A percentile compares a stretch with the other conserved stretches of the same genome.
Conservation (phyloP, 805 yeast species). For the Blastobotrys attinorum region DNA sequence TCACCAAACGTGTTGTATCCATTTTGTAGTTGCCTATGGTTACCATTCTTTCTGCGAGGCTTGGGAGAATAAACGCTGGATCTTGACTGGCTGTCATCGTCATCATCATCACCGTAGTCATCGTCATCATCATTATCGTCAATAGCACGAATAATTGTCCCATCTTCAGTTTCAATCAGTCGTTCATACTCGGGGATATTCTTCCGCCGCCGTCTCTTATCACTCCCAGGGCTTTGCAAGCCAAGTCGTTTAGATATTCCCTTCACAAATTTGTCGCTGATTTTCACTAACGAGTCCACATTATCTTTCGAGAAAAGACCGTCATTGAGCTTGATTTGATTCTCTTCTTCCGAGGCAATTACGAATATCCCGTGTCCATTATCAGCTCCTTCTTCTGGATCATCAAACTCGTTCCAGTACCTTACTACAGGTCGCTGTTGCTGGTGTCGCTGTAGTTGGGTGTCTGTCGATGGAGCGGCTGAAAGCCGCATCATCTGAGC, state of each 20-base stretch:
- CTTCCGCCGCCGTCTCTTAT: conserved; percentile 5
- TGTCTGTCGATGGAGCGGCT: not conserved
- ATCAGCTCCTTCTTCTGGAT: conserved; percentile 39
- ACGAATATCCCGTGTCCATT: conserved; percentile 31
- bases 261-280: conserved; percentile 24
- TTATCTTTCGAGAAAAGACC: conserved; percentile 23
- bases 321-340: conserved; percentile 13
- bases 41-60: conserved; percentile 3
- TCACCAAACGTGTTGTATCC: conserved; percentile 6
- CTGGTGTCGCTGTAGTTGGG: not conserved
- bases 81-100: conserved; percentile 9
- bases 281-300: conserved; percentile 26
- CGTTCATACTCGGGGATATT: conserved; percentile 1
- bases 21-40: too few relatives aligned
- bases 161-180: conserved; percentile 14
- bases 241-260: conserved; percentile 18
- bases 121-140: conserved; percentile 10
- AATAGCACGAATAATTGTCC: conserved; percentile 13
- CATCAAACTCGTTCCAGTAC: conserved; percentile 65
- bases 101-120: conserved; percentile 5
- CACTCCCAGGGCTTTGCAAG: conserved; percentile 7
- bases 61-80: not conserved
- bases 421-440: conserved; percentile 25
- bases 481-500: not conserved
- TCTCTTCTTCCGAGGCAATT: conserved; percentile 16